phyloP scores from a whole-genome alignment of 306 rosid species.

The Boehmeria nivea region DNA sequence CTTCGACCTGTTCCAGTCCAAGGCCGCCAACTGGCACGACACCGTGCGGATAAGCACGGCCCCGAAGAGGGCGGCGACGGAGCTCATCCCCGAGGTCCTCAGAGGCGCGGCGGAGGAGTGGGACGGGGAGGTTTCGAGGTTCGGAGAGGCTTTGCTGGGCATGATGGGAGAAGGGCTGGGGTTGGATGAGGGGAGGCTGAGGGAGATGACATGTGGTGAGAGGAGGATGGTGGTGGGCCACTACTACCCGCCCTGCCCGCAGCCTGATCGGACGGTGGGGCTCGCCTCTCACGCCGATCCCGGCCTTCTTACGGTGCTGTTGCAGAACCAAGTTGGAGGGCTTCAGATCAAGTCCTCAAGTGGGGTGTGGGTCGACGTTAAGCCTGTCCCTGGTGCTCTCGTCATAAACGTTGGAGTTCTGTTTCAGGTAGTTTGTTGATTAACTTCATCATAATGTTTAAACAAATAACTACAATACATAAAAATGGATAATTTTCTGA shows the following conservation, averaged over 20 bases:
- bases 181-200: constrained; percentile 17
- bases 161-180: constrained; percentile 30
- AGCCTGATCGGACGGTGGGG: constrained; percentile 45
- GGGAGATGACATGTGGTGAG: constrained; percentile 15
- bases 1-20: constrained; percentile 29
- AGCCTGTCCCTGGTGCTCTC: constrained; percentile 49
- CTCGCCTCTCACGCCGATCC: constrained; percentile 60
- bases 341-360: constrained; percentile 40
- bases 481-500: no score
- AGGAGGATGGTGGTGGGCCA: constrained; percentile 24
- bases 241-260: constrained; percentile 27
- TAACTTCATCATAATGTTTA: no score
- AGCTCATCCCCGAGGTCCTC: constrained; percentile 49
- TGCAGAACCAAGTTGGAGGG: constrained; percentile 64
- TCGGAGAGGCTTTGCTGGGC: constrained; percentile 24
- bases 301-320: constrained; percentile 40
- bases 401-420: constrained; percentile 65
- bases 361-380: constrained; percentile 58
- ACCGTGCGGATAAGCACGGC: constrained; percentile 44
- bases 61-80: constrained; percentile 18
- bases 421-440: constrained; percentile 45
- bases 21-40: constrained; percentile 83
- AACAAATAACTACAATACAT: no score
- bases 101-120: constrained; percentile 41
- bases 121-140: constrained; percentile 35